Conservation (phyloP, 2,329 filamentous ascomycete species). For the Didymellaceae sp. region DNA sequence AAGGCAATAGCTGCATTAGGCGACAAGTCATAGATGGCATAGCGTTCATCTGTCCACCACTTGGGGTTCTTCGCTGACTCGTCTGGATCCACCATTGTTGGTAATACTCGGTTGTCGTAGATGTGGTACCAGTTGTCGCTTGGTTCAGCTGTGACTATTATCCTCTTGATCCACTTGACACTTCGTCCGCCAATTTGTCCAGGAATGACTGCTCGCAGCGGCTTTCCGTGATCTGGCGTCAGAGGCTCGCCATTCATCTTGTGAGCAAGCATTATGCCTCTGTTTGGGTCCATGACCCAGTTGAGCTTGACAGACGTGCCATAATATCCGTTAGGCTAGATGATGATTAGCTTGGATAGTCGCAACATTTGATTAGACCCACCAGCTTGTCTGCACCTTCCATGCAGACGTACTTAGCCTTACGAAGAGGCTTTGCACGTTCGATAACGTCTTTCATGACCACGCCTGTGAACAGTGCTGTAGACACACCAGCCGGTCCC, state of each 20-base stretch:
- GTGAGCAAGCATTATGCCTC: constrained; percentile 85
- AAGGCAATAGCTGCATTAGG: constrained; percentile 83
- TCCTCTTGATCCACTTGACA: constrained; percentile 88
- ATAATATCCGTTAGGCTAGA: constrained; percentile 83
- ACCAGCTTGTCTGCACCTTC: constrained; percentile 84
- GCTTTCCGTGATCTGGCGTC: constrained; percentile 83
- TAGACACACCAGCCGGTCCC: constrained; percentile 87
- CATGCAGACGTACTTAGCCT: constrained; percentile 85
- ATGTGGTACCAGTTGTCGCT: constrained; percentile 97
- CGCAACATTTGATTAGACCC: constrained; percentile 21
- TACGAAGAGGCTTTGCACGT: constrained; percentile 70
- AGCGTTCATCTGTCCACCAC: constrained; percentile 87
- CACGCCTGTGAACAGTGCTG: constrained; percentile 85
- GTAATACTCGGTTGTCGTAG: constrained; percentile 88
- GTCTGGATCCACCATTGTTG: constrained; percentile 84
- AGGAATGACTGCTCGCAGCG: constrained; percentile 81
- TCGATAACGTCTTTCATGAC: constrained; percentile 74
- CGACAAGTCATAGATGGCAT: constrained; percentile 91
- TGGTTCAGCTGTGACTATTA: constrained; percentile 77
- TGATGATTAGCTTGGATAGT: constrained; percentile 16
- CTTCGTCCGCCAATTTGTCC: constrained; percentile 91
- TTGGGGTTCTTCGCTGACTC: constrained; percentile 74
- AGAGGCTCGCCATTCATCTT: constrained; percentile 88
- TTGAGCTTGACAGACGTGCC: constrained; percentile 87
- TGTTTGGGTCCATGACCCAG: constrained; percentile 84